Base-by-base conservation (phyloP, 2,329 filamentous ascomycete genomes). In the Lasiodiplodia sp. region DNA sequence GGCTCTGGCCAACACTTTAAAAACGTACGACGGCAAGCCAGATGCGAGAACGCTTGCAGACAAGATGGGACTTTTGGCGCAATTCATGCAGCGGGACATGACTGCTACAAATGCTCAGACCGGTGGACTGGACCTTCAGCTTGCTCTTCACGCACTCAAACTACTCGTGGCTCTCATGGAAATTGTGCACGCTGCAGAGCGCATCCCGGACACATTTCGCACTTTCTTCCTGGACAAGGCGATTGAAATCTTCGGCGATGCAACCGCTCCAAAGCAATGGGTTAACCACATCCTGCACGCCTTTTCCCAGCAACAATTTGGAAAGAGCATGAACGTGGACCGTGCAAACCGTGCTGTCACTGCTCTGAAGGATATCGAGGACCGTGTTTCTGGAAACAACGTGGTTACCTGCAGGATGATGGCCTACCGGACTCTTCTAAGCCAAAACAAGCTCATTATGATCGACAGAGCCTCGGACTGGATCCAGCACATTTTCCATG, bases 71-170 rank as follows among this genome's bases (percentile, higher is more conserved):
- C 81, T 92, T 2, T 86, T 98, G 69, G 88, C 89, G 72, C 91
- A 93, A 69, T 97, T 94, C 76, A 93, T 98, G 67, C 89, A 91
- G 74, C 87, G 94, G 69, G 96, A 99, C 76, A 85, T 68, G 34
- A 87, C 85, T 7, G 85, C 88, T 12, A 89, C 88, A 72, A 84
- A 86, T 44, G 77, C 85, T 6, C 82, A 86, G 69, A 86, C 88
- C 63, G 80, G 78, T 76, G 56, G 82, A 82, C 68, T 83, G 47
- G 92, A 97, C 74, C 86, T 87, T 1, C 90, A 90, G 55, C 85
- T 98, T 14, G 86, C 90, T 58, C 91, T 90, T 65, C 91, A 96
- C 72, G 91, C 94, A 3, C 83, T 97, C 66, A 92, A 90, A 69
- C 83, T 98, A 4, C 87, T 96, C 25, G 88, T 88, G 69, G 92